A percentile compares a stretch with the other conserved stretches of the same genome.
Conservation (phyloP, 495 filamentous ascomycete genomes). For the Niebla homalea region DNA sequence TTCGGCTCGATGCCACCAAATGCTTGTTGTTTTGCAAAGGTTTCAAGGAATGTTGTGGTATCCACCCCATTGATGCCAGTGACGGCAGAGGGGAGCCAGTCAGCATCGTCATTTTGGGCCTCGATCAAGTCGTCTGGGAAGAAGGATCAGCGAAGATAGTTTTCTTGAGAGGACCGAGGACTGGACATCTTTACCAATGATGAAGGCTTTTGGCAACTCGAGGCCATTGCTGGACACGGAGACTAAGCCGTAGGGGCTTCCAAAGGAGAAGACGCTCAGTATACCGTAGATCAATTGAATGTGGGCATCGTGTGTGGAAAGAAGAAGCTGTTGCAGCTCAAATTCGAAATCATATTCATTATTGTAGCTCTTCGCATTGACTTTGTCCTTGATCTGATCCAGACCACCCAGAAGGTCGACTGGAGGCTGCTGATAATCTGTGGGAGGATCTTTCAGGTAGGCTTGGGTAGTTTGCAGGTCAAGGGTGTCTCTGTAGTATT, state of each 20-base stretch:
- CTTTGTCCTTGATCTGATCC: slow-evolving; percentile 28
- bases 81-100: slow-evolving; percentile 27
- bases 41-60: slow-evolving; percentile 26
- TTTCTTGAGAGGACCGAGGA: background rate
- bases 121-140: slow-evolving; percentile 10
- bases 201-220: slow-evolving; percentile 30
- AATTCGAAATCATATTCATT: slow-evolving; percentile 41
- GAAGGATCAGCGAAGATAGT: background rate
- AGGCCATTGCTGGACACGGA: slow-evolving; percentile 38
- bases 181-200: background rate
- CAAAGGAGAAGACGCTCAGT: slow-evolving; percentile 32
- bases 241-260: slow-evolving; percentile 28
- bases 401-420: slow-evolving; percentile 37
- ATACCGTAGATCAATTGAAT: slow-evolving; percentile 28
- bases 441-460: slow-evolving; percentile 42
- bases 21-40: slow-evolving; percentile 27
- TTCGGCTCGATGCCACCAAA: slow-evolving; percentile 32
- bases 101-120: slow-evolving; percentile 4
- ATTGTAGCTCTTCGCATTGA: slow-evolving; percentile 24
- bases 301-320: slow-evolving; percentile 35
- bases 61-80: slow-evolving; percentile 32
- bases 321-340: slow-evolving; percentile 29
- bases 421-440: slow-evolving; percentile 39
- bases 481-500: slow-evolving; percentile 41
- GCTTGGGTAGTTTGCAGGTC: slow-evolving; percentile 44